Evolutionary conservation across 139 green algal species (phyloP), one percentile per base, ranked within the genome.

Genomic region (Ettlia oleoabundans): DNA sequence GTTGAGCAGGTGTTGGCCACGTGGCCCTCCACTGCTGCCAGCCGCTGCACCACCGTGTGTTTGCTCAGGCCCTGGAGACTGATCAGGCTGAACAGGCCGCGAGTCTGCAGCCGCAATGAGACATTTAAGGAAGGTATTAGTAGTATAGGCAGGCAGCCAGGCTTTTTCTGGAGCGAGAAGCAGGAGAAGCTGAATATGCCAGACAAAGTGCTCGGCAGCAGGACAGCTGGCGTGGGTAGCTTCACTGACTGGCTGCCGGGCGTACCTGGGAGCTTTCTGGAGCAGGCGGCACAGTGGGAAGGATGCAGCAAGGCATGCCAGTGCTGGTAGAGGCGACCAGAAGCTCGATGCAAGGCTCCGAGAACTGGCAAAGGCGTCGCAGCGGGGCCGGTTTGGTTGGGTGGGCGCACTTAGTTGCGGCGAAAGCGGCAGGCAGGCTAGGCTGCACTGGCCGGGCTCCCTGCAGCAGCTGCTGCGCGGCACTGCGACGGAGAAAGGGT

Each of bases 11-110:
- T 68, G 35, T 51, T 32, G 6, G 52, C 26, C 8, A 80, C 53
- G 35, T 80, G 73, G 35, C 73, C 73, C 22, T 80, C 73, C 53
- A 80, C 73, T 9, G 73, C 73, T 4, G 73, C 73, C 24, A 80
- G 53, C 35, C 32, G 15, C 52, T 30, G 3, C 2, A 40, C 53
- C 22, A 80, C 30, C 35, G 53, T 80, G 35, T 10, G 0, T 3
- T 33, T 52, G 33, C 26, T 67, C 24, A 80, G 73, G 15, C 18
- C 21, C 9, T 67, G n/a, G 0, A 80, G 35, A 35, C 35, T 40
- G 6, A 80, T 10, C 53, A 80, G 53, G 35, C 37, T 7, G 22
- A 69, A 52, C 32, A 80, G 53, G 73, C 73, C 73, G 73, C 37
- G 73, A 9, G 35, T 21, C 71, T 78, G 71, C 47, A 22, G 67